Conservation (phyloP, 2,329 filamentous ascomycete genomes). For the Fusarium miscanthi region DNA sequence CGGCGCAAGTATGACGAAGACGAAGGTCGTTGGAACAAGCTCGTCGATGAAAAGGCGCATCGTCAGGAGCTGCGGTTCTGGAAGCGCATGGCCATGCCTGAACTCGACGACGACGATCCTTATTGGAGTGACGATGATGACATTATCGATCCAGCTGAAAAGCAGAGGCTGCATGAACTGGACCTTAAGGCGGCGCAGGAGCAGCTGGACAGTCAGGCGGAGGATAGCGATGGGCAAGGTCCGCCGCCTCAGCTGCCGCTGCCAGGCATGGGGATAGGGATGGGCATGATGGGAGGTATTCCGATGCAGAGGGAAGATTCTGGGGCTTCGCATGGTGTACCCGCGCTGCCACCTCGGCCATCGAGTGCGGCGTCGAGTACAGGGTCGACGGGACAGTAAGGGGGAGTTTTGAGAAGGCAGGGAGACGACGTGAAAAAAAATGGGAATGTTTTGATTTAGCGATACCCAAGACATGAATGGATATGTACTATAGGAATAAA, state of each 20-base stretch:
- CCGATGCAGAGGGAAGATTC: constrained; percentile 55
- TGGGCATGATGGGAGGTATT: constrained; percentile 51
- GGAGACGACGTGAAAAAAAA: neutral
- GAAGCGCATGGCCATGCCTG: constrained; percentile 74
- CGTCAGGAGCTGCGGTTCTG: constrained; percentile 72
- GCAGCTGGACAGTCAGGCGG: constrained; percentile 50
- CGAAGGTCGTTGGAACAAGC: constrained; percentile 63
- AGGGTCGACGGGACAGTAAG: constrained; percentile 54
- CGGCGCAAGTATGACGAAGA: constrained; percentile 68
- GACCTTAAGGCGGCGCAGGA: constrained; percentile 59
- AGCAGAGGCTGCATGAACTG: constrained; percentile 63
- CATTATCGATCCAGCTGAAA: constrained; percentile 69
- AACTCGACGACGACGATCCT: constrained; percentile 67
- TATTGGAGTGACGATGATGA: constrained; percentile 75
- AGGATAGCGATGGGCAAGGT: constrained; percentile 49
- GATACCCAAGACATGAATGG: constrained; percentile 47
- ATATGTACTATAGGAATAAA: constrained; percentile 37
- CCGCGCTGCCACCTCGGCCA: constrained; percentile 50
- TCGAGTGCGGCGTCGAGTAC: constrained; percentile 57
- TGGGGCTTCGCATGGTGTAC: constrained; percentile 38
- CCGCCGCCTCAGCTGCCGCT: constrained; percentile 39
- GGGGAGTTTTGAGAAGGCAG: neutral
- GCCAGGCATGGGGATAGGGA: constrained; percentile 36
- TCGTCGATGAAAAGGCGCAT: constrained; percentile 62
- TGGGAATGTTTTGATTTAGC: constrained; percentile 43